These are phyloP conservation scores for Thelephora terrestris DNA, from an alignment of 1,284 basidiomycete species.

Conservation along the genomic window DNA sequence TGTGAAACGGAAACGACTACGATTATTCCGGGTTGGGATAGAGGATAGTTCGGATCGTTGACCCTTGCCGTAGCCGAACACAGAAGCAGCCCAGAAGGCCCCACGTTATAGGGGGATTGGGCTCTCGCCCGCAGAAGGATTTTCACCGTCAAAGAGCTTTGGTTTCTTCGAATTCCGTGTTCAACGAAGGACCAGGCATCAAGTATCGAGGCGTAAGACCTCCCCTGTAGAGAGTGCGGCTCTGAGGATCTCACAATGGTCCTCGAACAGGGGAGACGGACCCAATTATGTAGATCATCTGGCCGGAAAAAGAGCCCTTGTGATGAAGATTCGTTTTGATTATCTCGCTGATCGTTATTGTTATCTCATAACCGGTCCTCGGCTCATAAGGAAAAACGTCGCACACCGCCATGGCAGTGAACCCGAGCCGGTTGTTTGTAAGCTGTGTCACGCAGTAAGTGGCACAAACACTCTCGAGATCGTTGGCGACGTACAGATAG, in stretches of 20 bases:
- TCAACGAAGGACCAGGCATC: slow-evolving; percentile 26
- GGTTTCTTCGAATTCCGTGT: slow-evolving; percentile 46
- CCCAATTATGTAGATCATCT: slow-evolving; percentile 52
- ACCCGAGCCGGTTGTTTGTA: too few relatives aligned
- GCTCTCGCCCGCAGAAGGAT: slow-evolving; percentile 56
- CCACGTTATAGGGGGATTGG: slow-evolving; percentile 70
- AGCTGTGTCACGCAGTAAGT: too few relatives aligned
- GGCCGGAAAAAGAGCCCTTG: too few relatives aligned
- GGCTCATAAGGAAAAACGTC: too few relatives aligned
- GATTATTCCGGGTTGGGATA: background rate
- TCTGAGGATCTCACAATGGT: slow-evolving; percentile 58
- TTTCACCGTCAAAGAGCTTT: slow-evolving; percentile 65
- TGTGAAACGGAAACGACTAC: background rate
- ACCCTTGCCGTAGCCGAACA: slow-evolving; percentile 54
- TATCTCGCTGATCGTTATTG: too few relatives aligned
- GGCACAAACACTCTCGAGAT: too few relatives aligned
- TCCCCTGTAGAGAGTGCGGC: background rate
- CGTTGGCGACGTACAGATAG: too few relatives aligned
- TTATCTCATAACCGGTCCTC: too few relatives aligned
- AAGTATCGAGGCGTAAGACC: slow-evolving; percentile 1
- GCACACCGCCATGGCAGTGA: too few relatives aligned
- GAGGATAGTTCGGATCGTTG: background rate
- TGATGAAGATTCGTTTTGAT: too few relatives aligned
- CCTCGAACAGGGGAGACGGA: slow-evolving; percentile 72
- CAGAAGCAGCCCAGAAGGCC: slow-evolving; percentile 77